Base-by-base conservation (phyloP, 1,284 basidiomycete genomes). In the Austropuccinia psidii region DNA sequence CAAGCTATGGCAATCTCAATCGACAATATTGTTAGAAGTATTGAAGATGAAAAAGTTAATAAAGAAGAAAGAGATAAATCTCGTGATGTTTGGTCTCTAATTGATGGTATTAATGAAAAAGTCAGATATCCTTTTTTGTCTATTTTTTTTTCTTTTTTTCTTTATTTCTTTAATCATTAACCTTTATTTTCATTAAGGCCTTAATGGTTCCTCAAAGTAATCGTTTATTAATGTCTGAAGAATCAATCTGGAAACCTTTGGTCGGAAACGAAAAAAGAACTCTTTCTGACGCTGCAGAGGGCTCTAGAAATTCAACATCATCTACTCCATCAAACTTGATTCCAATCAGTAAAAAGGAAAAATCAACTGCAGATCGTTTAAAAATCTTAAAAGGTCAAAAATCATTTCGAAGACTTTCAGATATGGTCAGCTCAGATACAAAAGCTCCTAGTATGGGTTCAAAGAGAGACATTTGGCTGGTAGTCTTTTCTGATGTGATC, bases 11-110 rank as follows among this genome's bases (percentile, higher is more conserved):
- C 97, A 0, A 91, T 93, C 29, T 93, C 97, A 80, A 91, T 98
- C 17, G 94, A 98, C 82, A 87, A 86, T 15, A 94, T 98, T 77
- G 93, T 98, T 50, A 86, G 94, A 60, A 91, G 89, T 73, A 97
- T 98, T 75, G 95, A 98, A 81, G 93, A 97, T 79, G 93, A 98
- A 82, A 98, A 98, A 85, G 90, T 93, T 65, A 89, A 90, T 79
- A 91, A 90, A 81, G 95, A 98, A 81, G 93, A 96, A 80, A 86
- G 95, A 39, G 93, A 97, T 81, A 90, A 89, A 83, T 93, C 93
- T 4, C 85, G 93, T 17, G 95, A 98, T 81, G 89, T 90, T 0
- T 91, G 96, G 79, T 95, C 93, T 0, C 87, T 95, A 15, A 97
- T 98, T 57, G 95, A 98, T 75, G 94, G 94, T 0, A 83, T 98